Evolutionary conservation across 2,329 filamentous ascomycete genomes (phyloP), one percentile per base, ranked within the genome.

Genomic region (Corinectria fuckeliana): DNA sequence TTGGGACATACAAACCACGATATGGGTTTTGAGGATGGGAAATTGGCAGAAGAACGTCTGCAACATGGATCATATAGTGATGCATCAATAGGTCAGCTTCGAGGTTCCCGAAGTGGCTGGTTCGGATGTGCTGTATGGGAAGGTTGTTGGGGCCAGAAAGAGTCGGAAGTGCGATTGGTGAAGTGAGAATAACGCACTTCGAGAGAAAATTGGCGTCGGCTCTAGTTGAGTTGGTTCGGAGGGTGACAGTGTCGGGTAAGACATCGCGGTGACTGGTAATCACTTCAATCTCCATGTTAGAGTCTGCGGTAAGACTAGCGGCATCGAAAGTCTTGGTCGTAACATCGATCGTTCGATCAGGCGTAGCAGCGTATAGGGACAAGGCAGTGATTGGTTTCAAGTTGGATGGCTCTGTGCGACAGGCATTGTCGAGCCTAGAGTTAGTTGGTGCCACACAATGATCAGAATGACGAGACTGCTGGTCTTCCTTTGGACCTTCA

Each of bases 21-120:
- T 61, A 61, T 11, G 54, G 48, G 11, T 63, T 63, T 7, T 56
- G 49, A 5, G 47, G 32, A 26, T 61, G 53, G 8, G 47, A 47
- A 10, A 63, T 60, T 5, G 61, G 45, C 36, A 61, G 53, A 10
- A 63, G 50, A 8, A 63, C 44, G 49, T 61, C 61, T 38, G 61
- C 58, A 14, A 63, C 47, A 18, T 61, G 50, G 8, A 58, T 6
- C 23, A 49, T 50, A 23, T 63, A 63, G 25, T 63, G 61, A n/a
- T 55, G 49, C 26, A 63, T 51, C 2, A 63, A 16, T 1, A 56
- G 34, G 18, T 58, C 47, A 10, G 50, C 45, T 9, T 56, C 57
- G 16, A 23, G 11, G 20, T 60, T 47, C 23, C 47, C 51, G 14
- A 45, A 56, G 11, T 51, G 41, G 18, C 48, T 51, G 18, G 18